Percentiles rank a stretch among this genome's conserved stretches.
These are phyloP conservation scores for Pseudozyma tsukubaensis DNA, from an alignment of 1,284 basidiomycete genomes.

Conservation along the genomic window DNA sequence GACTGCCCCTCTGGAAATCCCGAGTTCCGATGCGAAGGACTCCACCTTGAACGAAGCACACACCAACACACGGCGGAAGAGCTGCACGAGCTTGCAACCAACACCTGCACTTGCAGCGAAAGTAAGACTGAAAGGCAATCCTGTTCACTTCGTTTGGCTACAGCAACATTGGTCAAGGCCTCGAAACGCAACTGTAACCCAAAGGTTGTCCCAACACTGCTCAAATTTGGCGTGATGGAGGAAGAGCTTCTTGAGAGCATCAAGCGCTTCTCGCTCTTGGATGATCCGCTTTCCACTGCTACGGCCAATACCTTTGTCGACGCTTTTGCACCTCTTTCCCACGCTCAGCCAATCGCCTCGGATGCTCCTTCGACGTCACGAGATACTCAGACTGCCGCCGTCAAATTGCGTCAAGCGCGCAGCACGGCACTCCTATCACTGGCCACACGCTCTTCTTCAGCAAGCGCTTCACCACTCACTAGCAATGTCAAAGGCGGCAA, in stretches of 20 bases:
- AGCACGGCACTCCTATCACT: slow-evolving; percentile 34
- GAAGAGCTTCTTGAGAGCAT: slow-evolving; percentile 30
- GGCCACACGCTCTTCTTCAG: slow-evolving; percentile 31
- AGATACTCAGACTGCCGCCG: neutral
- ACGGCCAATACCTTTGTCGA: slow-evolving; percentile 38
- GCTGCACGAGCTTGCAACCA: neutral
- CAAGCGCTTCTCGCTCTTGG: slow-evolving; percentile 32
- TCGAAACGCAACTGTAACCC: no score
- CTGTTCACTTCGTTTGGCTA: no score
- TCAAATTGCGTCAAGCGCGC: slow-evolving; percentile 23
- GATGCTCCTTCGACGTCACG: slow-evolving; percentile 3
- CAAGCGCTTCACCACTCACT: slow-evolving; percentile 5
- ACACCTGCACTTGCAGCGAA: no score
- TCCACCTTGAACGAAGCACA: slow-evolving; percentile 8
- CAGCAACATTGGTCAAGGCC: no score
- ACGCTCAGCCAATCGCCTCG: neutral
- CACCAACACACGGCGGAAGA: neutral
- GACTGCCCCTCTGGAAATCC: neutral
- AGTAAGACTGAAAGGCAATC: no score
- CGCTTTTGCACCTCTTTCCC: slow-evolving; percentile 33
- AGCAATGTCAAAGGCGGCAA: neutral
- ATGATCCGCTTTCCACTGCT: slow-evolving; percentile 41
- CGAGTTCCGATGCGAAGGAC: slow-evolving; percentile 7
- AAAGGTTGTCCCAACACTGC: neutral
- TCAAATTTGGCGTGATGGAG: slow-evolving; percentile 4